Percentiles rank a stretch among this genome's conserved stretches.
Conservation (phyloP, 495 filamentous ascomycete species). For the Talaromyces adpressus region DNA sequence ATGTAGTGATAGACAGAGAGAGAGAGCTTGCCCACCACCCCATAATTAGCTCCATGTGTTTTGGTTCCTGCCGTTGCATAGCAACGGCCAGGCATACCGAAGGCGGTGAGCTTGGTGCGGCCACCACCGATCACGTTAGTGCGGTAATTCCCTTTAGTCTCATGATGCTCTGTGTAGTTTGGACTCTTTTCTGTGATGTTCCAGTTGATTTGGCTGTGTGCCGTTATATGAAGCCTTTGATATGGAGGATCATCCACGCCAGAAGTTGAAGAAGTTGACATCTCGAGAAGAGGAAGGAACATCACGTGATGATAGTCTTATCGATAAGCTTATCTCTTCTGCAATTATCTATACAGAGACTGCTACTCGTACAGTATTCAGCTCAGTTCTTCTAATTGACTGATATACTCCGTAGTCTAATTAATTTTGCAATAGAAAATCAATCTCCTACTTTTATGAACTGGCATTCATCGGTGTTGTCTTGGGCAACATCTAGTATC, state of each 20-base stretch:
- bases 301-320: background rate
- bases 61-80: conserved; percentile 34
- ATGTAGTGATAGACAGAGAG: background rate
- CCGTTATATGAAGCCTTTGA: background rate
- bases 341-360: background rate
- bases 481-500: background rate
- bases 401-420: background rate
- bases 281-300: background rate
- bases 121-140: background rate
- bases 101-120: conserved; percentile 25
- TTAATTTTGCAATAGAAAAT: background rate
- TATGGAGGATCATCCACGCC: background rate
- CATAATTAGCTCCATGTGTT: conserved; percentile 22
- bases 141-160: background rate
- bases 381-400: background rate
- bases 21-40: conserved; percentile 1
- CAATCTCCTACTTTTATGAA: background rate
- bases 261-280: background rate
- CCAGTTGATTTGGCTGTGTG: background rate
- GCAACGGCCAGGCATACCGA: conserved; percentile 29
- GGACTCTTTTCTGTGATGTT: background rate
- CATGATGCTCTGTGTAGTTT: background rate
- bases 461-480: background rate
- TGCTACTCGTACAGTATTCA: background rate
- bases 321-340: background rate